Base-by-base conservation (phyloP, 768 basidiomycete genomes). In the Strobilomyces confusus region DNA sequence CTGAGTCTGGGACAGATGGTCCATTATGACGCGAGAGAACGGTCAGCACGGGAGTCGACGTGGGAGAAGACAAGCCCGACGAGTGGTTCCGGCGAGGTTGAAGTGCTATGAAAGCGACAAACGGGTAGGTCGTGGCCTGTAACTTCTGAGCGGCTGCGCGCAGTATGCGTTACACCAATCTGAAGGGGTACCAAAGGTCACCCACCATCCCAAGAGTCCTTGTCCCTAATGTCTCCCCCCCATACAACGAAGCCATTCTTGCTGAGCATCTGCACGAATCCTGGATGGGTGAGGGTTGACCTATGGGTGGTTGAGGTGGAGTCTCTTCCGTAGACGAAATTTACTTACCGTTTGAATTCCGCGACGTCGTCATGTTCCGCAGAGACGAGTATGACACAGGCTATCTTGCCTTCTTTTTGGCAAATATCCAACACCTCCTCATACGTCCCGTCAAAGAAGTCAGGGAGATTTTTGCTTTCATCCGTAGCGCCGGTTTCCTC, bases 71-170 rank as follows among this genome's bases (percentile, higher is more conserved):
- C 22, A 71, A 68, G 19, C 32, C 51, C 5, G 75, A 61, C 5
- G 62, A 59, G 38, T 64, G 67, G 20, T 69, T 75, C 29, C 82
- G 80, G 17, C 80, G 80, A 0, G 91, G 86, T 64, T 98, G 91
- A 44, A 97, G 81, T 1, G 94, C 86, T 44, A 97, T 69, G 69
- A 98, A 99, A 1, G 91, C 90, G 44, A 99, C 77, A 56, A 95
- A 95, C 0, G 95, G 97, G 63, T 89, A 97, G 0, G 94, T 92
- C 1, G 94, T 93, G 3, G 87, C 86, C 63, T 90, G 84, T 1
- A 98, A 74, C 65, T 89, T 90, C 63, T 87, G 81, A 13, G 83
- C 74, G 26, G 73, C 88, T 76, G 57, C 29, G 17, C 17, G 37
- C 40, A 30, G 42, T 47, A 9, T 17, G n/a, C 26, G 40, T 66